These are phyloP conservation scores for Serendipita sp. DNA, from an alignment of 768 basidiomycete species.

Conservation along the genomic window DNA sequence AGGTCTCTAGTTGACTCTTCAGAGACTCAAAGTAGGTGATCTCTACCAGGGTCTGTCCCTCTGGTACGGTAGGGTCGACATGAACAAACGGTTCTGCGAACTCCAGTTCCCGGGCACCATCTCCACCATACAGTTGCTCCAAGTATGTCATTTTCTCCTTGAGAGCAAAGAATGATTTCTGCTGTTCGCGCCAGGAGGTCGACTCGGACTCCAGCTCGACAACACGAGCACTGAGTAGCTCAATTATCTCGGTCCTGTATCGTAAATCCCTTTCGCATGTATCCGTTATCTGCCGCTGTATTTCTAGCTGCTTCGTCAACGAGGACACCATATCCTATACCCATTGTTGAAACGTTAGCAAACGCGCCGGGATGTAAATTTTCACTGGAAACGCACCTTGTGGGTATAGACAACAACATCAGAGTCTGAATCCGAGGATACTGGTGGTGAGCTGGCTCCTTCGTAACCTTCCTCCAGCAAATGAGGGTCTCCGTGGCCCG, in stretches of 20 bases:
- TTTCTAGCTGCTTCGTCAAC: slow-evolving; percentile 3
- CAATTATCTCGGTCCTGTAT: slow-evolving; percentile 2
- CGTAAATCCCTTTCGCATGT: neutral
- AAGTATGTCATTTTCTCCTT: slow-evolving; percentile 1
- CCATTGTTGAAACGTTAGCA: neutral
- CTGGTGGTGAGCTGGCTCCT: neutral
- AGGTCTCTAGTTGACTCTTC: neutral
- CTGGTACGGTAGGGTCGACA: neutral
- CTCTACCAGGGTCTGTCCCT: neutral
- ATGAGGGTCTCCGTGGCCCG: neutral
- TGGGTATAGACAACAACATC: slow-evolving; percentile 3
- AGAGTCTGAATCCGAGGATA: neutral
- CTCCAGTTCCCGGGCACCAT: neutral
- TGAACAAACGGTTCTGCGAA: neutral
- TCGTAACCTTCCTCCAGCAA: neutral
- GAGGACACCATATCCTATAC: neutral
- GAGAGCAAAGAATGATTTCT: neutral
- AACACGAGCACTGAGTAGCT: neutral
- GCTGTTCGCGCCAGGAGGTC: neutral
- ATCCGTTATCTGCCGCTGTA: neutral
- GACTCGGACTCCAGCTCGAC: neutral
- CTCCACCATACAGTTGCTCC: neutral
- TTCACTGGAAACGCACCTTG: neutral
- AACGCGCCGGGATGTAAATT: neutral
- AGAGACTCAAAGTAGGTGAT: neutral